Base-by-base conservation (phyloP, 768 basidiomycete species). In the Boletus rex-veris region DNA sequence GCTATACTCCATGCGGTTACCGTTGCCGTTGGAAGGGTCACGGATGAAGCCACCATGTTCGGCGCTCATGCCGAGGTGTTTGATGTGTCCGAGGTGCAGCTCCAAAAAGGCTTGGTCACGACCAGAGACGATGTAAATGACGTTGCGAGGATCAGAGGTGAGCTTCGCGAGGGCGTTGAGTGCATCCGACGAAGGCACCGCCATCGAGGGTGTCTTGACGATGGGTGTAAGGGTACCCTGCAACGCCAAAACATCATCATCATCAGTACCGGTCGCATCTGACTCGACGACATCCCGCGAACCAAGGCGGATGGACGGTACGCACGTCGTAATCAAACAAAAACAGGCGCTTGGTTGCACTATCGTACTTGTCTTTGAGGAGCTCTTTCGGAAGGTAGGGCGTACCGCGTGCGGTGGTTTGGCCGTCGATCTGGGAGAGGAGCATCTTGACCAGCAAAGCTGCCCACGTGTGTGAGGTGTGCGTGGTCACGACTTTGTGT, bases 101-200 rank as follows among this genome's bases (percentile, higher is more conserved):
- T 93, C 90, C 15, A 99, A 77, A 81, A 99, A 99, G 48, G 74
- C 88, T 47, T 87, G 86, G 68, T 98, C 96, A 28, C 96, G 91
- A 2, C 96, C 96, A 0, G 94, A 97, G 69, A 99, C 97, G 71
- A 99, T 93, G 75, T 93, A 98, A 50, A 98, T 94, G 40, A 97
- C 60, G 71, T 99, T 99, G 64, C 77, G 78, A 21, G 95, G 91
- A 70, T 98, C 95, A 15, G 75, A 73, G 1, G 87, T 74, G 35
- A 99, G 80, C 53, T 76, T 75, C 49, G 80, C 71, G 53, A 99
- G 85, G 0, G 90, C 90, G 48, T 78, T 74, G 40, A 95, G 80
- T 4, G 95, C 86, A 18, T 79, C 76, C 7, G 79, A 69, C 1
- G 92, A 88, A 0, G 96, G 96, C 3, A 85, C 72, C 3, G 96